Conservation (phyloP, 345 rosid genomes). For the Arabis alpina region DNA sequence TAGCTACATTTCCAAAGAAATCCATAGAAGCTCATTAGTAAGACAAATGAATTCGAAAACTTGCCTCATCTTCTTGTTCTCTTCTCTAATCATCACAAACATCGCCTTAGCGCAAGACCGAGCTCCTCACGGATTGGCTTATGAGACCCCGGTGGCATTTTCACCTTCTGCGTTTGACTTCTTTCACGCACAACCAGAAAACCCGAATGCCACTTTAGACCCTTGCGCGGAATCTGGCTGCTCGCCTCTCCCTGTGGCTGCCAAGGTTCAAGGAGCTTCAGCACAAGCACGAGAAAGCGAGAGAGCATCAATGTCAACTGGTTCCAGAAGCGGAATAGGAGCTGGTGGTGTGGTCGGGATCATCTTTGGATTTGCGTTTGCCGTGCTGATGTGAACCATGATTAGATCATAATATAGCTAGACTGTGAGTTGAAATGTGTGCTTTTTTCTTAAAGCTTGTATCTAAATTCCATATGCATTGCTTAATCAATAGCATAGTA, state of each 20-base stretch:
- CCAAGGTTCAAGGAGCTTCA: slow-evolving; percentile 46
- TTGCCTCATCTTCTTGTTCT: slow-evolving; percentile 48
- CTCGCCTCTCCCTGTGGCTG: slow-evolving; percentile 72
- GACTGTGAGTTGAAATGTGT: slow-evolving; percentile 30
- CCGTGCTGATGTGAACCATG: slow-evolving; percentile 43
- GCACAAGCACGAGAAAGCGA: slow-evolving; percentile 39
- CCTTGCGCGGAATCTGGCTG: slow-evolving; percentile 47
- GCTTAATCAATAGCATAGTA: neutral
- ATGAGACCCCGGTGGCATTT: slow-evolving; percentile 71
- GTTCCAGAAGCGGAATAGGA: slow-evolving; percentile 41
- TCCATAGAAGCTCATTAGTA: slow-evolving; percentile 12
- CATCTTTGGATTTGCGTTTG: slow-evolving; percentile 54
- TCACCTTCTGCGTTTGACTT: slow-evolving; percentile 84
- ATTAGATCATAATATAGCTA: slow-evolving; percentile 19
- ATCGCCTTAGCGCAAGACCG: slow-evolving; percentile 62
- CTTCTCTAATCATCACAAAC: slow-evolving; percentile 45
- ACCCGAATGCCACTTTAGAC: slow-evolving; percentile 34
- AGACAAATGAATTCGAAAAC: slow-evolving; percentile 46
- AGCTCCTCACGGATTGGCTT: slow-evolving; percentile 86
- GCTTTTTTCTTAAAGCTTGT: slow-evolving; percentile 34
- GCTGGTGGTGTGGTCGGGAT: slow-evolving; percentile 50
- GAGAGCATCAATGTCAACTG: slow-evolving; percentile 32
- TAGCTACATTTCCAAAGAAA: slow-evolving; percentile 25
- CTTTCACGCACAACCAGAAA: slow-evolving; percentile 71
- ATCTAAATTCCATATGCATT: slow-evolving; percentile 12